Conservation (phyloP, 352 stramenopile species). For the Globisporangium uncinulatum region DNA sequence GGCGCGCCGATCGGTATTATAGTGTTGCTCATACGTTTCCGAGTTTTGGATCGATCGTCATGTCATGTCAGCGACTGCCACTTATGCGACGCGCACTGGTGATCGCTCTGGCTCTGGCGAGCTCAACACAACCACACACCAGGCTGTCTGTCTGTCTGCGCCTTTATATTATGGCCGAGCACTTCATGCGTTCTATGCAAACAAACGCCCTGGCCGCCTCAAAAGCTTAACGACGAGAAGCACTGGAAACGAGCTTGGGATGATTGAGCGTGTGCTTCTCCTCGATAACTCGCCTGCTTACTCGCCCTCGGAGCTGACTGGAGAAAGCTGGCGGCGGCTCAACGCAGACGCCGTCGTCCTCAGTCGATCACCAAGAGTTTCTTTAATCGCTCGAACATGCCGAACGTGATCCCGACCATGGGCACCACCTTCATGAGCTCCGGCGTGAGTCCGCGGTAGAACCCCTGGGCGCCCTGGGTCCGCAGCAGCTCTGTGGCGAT, state of each 20-base stretch:
- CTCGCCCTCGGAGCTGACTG: neutral
- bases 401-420: slow-evolving; percentile 96
- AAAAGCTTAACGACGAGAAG: no score
- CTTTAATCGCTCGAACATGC: slow-evolving; percentile 94
- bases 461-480: slow-evolving; percentile 70
- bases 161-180: no score
- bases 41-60: slow-evolving; percentile 1
- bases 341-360: slow-evolving; percentile 10
- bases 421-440: slow-evolving; percentile 97
- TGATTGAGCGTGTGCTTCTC: no score
- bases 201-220: no score
- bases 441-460: slow-evolving; percentile 88
- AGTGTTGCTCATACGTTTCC: slow-evolving; percentile 1
- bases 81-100: no score
- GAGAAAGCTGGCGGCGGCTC: neutral
- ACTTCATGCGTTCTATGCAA: no score
- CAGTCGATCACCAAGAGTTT: slow-evolving; percentile 80
- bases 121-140: no score
- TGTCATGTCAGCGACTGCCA: no score
- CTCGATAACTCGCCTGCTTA: slow-evolving; percentile 1
- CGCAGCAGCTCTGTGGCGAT: slow-evolving; percentile 67
- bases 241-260: no score
- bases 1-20: no score
- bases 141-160: no score
- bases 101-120: no score